Base-by-base conservation (phyloP, 441 rosid genomes). In the Sinapis alba region DNA sequence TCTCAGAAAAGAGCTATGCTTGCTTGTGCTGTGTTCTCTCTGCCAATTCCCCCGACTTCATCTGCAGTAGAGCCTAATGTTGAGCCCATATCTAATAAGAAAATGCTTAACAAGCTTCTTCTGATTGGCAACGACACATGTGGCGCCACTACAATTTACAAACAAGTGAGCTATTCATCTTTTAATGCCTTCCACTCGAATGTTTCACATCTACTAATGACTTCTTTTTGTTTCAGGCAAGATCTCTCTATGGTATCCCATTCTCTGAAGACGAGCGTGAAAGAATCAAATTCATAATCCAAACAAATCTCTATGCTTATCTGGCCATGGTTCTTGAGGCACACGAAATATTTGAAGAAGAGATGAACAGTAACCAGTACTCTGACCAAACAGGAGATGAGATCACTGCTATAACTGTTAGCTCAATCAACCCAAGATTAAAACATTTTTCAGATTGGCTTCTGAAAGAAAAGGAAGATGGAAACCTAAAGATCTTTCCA, bases 91-190 rank as follows among this genome's bases (percentile, higher is more conserved):
- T 23, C 3, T 36, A 81, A 74, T 28, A 76, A 65, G 50, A 81
- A 76, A 71, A 62, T 26, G 60, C 83, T 81, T 68, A 38, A 41
- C 68, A 88, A 77, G 58, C 84, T 89, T 81, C 88, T 89, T 74
- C 82, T 89, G 65, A 80, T 88, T 38, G 92, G 94, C 71, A 82
- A 80, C 45, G 80, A 84, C 47, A 86, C 86, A 68, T 85, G 89
- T 30, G 94, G 94, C 76, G 86, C 89, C 3, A 86, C 89, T 65
- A 86, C 94, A 13, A 73, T 89, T 62, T 88, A 86, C 77, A 89
- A 87, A 82, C 92, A 89, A 87, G 92, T 84, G 59, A 75, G 79
- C 27, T 38, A 54, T 56, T 77, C 34, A 53, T 72, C 38, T 62
- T 45, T 16, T 63, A 57, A 32, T 50, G 43, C 65, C 32, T 41